phyloP scores from a whole-genome alignment of 257 asterid species.

The Ilex asprella region DNA sequence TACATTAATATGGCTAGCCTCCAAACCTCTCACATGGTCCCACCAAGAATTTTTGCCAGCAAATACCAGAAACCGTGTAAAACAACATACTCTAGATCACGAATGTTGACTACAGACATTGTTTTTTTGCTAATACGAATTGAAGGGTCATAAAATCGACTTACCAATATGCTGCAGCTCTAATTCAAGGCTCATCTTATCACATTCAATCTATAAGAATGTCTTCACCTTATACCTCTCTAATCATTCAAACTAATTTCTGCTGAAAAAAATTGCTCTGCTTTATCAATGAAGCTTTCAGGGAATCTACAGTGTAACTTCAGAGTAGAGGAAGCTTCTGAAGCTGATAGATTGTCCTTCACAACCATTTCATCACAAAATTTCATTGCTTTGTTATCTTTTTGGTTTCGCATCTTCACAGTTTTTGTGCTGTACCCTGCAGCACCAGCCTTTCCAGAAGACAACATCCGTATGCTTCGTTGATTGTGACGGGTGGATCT shows the following conservation, averaged over 20 bases:
- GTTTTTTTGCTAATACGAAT: no score
- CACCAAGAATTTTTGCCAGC: no score
- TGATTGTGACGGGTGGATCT: conserved; percentile 32
- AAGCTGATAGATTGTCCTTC: conserved; percentile 29
- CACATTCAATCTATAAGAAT: no score
- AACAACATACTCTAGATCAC: no score
- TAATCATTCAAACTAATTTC: conserved; percentile 18
- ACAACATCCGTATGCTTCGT: conserved; percentile 31
- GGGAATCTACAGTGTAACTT: conserved; percentile 78
- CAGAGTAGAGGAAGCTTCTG: conserved; percentile 31
- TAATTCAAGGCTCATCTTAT: no score
- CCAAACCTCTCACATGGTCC: no score
- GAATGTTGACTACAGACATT: no score
- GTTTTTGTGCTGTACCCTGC: conserved; percentile 26
- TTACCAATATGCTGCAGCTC: no score
- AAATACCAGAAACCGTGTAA: no score
- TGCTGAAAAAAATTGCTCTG: conserved; percentile 64
- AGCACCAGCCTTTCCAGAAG: conserved; percentile 39
- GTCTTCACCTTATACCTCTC: neutral
- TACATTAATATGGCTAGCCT: no score
- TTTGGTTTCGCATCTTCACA: conserved; percentile 41
- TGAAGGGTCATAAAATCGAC: no score
- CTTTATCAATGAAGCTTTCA: conserved; percentile 54
- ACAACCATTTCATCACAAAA: conserved; percentile 46
- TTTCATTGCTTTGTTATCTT: conserved; percentile 51